These are phyloP conservation scores for Aspergillus ibericus DNA, from an alignment of 2,329 filamentous ascomycete genomes.

Conservation along the genomic window DNA sequence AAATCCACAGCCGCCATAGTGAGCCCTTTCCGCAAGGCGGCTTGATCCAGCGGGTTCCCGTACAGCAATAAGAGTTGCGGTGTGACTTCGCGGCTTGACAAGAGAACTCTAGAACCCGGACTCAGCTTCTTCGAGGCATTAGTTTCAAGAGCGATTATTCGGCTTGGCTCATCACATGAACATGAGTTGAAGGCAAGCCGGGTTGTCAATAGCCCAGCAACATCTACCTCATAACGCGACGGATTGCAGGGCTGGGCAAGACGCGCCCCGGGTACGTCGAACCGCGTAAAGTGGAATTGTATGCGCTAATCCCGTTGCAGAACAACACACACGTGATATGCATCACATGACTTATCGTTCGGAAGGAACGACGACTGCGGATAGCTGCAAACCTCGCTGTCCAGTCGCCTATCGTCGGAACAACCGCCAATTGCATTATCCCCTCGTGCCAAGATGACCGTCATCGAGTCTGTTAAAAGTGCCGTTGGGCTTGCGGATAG, in stretches of 20 bases:
- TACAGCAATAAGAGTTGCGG: conserved; percentile 20
- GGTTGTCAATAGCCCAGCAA: conserved; percentile 29
- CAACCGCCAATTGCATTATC: conserved; percentile 13
- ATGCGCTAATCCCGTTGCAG: conserved; percentile 26
- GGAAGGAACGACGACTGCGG: conserved; percentile 29
- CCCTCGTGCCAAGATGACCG: conserved; percentile 42
- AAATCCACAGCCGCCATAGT: conserved; percentile 38
- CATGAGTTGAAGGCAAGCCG: conserved; percentile 23
- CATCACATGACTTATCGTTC: conserved; percentile 24
- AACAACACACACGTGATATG: conserved; percentile 24
- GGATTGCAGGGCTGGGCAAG: conserved; percentile 25
- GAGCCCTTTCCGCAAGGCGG: conserved; percentile 23
- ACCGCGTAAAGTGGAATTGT: conserved; percentile 42
- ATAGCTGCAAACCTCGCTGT: conserved; percentile 30
- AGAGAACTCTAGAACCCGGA: conserved; percentile 8
- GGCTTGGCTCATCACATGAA: not conserved
- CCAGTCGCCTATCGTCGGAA: conserved; percentile 20
- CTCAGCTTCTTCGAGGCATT: conserved; percentile 11
- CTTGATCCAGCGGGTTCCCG: conserved; percentile 23
- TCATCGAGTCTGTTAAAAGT: conserved; percentile 50
- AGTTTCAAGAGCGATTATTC: not conserved
- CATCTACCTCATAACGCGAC: conserved; percentile 28
- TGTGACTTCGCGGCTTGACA: conserved; percentile 12
- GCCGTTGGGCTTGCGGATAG: conserved; percentile 47
- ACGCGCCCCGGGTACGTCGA: conserved; percentile 29